A percentile compares a stretch with the other conserved stretches of the same genome.
phyloP scores from a whole-genome alignment of 805 yeast genomes.

The Candida maris region DNA sequence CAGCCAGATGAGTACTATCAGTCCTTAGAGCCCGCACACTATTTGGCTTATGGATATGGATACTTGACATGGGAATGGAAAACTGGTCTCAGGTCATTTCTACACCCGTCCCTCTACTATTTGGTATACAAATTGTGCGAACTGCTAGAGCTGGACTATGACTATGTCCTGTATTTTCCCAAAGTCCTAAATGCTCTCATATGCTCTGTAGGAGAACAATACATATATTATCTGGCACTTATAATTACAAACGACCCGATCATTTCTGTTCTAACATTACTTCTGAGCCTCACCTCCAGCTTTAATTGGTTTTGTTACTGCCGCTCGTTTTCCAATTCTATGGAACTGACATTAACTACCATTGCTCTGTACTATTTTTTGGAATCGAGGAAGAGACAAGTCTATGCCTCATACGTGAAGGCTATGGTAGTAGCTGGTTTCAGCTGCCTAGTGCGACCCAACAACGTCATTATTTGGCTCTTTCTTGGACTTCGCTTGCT shows the following conservation, averaged over 20 bases:
- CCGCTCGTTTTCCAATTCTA: slow-evolving; percentile 79
- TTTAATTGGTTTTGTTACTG: slow-evolving; percentile 82
- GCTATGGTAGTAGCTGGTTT: slow-evolving; percentile 49
- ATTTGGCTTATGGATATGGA: slow-evolving; percentile 72
- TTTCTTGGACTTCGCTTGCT: slow-evolving; percentile 46
- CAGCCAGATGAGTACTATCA: slow-evolving; percentile 98
- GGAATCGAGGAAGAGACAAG: background rate
- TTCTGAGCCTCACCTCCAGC: slow-evolving; percentile 55
- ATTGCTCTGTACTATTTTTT: slow-evolving; percentile 67
- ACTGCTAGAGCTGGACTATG: slow-evolving; percentile 32
- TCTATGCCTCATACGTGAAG: background rate
- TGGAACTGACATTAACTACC: slow-evolving; percentile 71
- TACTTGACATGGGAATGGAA: slow-evolving; percentile 94
- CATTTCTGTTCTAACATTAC: slow-evolving; percentile 41
- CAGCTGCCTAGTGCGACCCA: slow-evolving; percentile 77
- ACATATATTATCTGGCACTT: slow-evolving; percentile 42
- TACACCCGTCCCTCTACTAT: slow-evolving; percentile 75
- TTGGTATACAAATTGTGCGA: slow-evolving; percentile 37
- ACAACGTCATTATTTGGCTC: slow-evolving; percentile 76
- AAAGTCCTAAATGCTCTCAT: slow-evolving; percentile 64
- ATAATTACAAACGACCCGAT: slow-evolving; percentile 26
- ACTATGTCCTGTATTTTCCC: slow-evolving; percentile 50
- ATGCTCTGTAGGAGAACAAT: slow-evolving; percentile 70
- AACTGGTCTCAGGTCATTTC: slow-evolving; percentile 65
- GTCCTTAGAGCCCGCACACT: slow-evolving; percentile 87